Base-by-base conservation (phyloP, 1,284 basidiomycete species). In the Sphaerobolus stellatus region DNA sequence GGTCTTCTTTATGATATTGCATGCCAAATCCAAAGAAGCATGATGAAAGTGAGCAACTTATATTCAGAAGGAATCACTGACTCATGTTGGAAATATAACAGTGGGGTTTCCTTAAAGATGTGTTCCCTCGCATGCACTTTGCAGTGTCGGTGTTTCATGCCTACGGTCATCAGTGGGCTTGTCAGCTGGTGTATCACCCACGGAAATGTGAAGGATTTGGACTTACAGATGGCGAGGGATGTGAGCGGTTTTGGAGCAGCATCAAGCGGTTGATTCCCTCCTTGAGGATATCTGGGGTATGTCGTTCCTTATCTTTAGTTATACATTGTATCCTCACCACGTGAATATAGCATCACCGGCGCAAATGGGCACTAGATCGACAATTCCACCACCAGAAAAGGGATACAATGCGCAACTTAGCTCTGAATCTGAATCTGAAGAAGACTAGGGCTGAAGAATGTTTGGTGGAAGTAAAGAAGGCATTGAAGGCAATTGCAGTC, bases 101-200 rank as follows among this genome's bases (percentile, higher is more conserved):
- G 71, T 75, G 68, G 40, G 62, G 67, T 13, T 62, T 75, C n/a
- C 56, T 75, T 0, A 25, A 43, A 1, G 33, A 48, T 14, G 57
- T 71, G 7, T 27, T 43, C 2, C 18, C 52, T 2, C 62, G 67
- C 0, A 27, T 75, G 0, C 18, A 41, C 1, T 73, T 74, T 48
- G 67, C 66, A 0, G 73, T 69, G 0, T 70, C 65, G n/a, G 72
- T 68, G 0, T 74, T 77, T 71, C 74, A 76, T 72, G 60, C 75
- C 71, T 61, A 79, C 73, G 25, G 67, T 57, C 25, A 66, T 63
- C 59, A 79, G 73, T 36, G 71, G 73, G 56, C 69, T 1, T 76
- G 74, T 38, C 75, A 76, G 51, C 58, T 76, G 0, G 56, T 66
- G 0, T 72, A 73, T 50, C 72, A 73, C 41, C 73, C 74, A 1